Evolutionary conservation across 768 basidiomycete genomes (phyloP), one percentile per base, ranked within the genome.

Genomic region (Holtermannia corniformis): DNA sequence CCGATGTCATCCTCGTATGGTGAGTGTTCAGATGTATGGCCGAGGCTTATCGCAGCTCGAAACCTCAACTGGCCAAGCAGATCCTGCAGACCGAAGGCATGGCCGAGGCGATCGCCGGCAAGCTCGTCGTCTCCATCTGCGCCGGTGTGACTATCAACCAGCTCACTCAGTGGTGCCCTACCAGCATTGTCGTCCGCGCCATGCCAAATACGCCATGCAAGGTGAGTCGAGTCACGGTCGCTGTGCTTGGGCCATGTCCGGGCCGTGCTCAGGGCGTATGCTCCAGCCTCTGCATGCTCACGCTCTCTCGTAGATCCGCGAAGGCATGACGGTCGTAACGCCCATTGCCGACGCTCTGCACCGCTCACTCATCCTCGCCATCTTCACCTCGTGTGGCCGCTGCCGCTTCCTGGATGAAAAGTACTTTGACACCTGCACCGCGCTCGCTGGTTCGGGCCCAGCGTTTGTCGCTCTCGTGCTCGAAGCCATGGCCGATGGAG

Each of bases 201-300:
- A 99, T 99, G 95, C 92, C 95, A 59, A 99, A 99, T 68, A 97
- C 93, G 1, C 91, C 95, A 19, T 89, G 87, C 76, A 87, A 87
- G 72, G 93, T 91, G 56, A 54, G 80, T 60, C 42, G 26, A 26
- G 32, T 32, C 21, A 24, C 28, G 50, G 40, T n/a, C 47, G 21
- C 4, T 19, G 24, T 25, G 11, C 21, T 20, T 13, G 7, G 25
- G 25, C 28, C 55, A 25, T 14, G 1, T 12, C 23, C 25, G 10
- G 3, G 4, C 37, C 54, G 22, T 22, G 13, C 27, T 56, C 27
- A 21, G 3, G 22, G 3, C 20, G 12, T 28, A 23, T 26, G 11
- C 51, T 25, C 19, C 23, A 3, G 1, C 25, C 23, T n/a, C 28
- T 44, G 7, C 41, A 23, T 23, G 2, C 41, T 5, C 26, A 12